Evolutionary conservation across 2,329 filamentous ascomycete genomes (phyloP), one percentile per base, ranked within the genome.

Genomic region (Akanthomyces muscarius): DNA sequence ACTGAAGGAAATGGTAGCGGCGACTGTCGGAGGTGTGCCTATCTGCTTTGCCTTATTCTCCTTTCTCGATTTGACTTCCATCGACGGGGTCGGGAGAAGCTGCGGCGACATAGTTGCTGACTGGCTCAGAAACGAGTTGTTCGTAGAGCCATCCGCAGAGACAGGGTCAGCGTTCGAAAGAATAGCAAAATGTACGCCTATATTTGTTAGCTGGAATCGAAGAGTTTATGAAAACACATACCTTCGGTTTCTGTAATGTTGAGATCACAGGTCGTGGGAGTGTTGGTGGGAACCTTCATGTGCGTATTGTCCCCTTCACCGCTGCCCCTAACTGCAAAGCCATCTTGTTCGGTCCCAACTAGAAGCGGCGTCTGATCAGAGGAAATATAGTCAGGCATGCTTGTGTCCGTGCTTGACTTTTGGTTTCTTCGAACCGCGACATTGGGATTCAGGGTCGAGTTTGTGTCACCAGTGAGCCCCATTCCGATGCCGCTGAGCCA

Each of bases 91-190:
- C 68, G 64, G 50, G 72, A 69, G 11, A 25, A 71, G 67, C 16
- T 73, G 73, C 5, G 72, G 63, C 4, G 76, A 72, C 3, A 78
- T 68, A 0, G 78, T 74, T 36, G 75, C 70, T 13, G 80, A 77
- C 59, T 83, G 81, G 55, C 80, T 81, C 33, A 83, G 72, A 45
- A 84, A 69, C 0, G 81, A 82, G 61, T 78, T 75, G 0, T 79
- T 79, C 58, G 83, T 71, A n/a, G 77, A 75, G 6, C 74, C 73
- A 5, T 78, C 77, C 2, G 73, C 62, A 2, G 72, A 66, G 4
- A 73, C 10, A 21, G 56, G 50, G 16, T 30, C 55, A 8, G 14
- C 23, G 42, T n/a, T 38, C 16, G 56, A 7, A 30, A 61, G 36
- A 25, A 54, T 30, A 11, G 56, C 8, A 50, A 61, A 55, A 6